A percentile compares a stretch with the other conserved stretches of the same genome.
Evolutionary conservation across 1,284 basidiomycete species (phyloP).

Genomic region (Blastosporella zonata): DNA sequence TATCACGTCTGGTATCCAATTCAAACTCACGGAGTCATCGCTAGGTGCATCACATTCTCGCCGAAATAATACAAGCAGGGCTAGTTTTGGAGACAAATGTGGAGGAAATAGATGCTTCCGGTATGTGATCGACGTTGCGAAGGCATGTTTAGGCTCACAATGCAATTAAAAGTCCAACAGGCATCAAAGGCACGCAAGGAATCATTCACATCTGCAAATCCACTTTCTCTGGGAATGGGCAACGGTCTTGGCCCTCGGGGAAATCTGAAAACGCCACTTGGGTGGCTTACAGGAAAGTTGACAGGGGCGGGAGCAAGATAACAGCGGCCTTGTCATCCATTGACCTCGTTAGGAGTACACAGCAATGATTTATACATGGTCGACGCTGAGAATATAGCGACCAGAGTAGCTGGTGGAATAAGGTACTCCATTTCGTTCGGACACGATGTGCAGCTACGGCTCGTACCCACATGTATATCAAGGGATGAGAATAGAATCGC

Average conservation of each 20-base stretch:
- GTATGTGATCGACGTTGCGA: slow-evolving; percentile 40
- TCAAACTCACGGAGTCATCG: slow-evolving; percentile 6
- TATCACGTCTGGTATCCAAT: background rate
- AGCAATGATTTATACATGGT: background rate
- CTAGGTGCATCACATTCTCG: slow-evolving; percentile 90
- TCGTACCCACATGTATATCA: slow-evolving; percentile 5
- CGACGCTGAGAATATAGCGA: background rate
- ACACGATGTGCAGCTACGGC: background rate
- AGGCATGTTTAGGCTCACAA: slow-evolving; percentile 3
- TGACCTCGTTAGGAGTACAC: background rate
- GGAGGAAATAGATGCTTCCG: slow-evolving; percentile 79
- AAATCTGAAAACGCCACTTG: slow-evolving; percentile 67
- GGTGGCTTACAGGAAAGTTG: slow-evolving; percentile 74
- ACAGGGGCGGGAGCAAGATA: slow-evolving; percentile 58
- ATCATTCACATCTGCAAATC: slow-evolving; percentile 73
- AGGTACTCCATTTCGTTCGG: background rate
- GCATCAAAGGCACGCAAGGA: slow-evolving; percentile 70
- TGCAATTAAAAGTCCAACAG: slow-evolving; percentile 50
- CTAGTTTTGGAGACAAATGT: slow-evolving; percentile 98
- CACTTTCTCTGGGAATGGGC: slow-evolving; percentile 65
- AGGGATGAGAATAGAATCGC: slow-evolving; percentile 6
- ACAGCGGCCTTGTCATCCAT: slow-evolving; percentile 7
- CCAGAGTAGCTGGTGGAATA: background rate
- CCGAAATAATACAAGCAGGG: slow-evolving; percentile 96
- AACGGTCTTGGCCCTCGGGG: slow-evolving; percentile 57